Percentiles rank a stretch among this genome's conserved stretches.
phyloP scores from a whole-genome alignment of 441 rosid genomes.

The Hypseocharis bilobata region DNA sequence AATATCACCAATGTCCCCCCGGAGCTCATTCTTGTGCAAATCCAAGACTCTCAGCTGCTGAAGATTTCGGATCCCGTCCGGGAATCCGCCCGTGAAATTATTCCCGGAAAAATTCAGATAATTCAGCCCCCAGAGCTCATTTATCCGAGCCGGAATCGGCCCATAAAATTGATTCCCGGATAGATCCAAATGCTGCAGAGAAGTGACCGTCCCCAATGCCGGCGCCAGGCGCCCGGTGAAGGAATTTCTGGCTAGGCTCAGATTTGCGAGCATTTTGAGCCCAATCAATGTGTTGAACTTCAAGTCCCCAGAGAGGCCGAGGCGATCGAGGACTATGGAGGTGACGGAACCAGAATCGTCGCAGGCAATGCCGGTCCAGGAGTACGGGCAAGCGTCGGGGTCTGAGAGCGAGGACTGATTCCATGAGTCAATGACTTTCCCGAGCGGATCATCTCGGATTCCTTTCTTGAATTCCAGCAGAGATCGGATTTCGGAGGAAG shows the following conservation, averaged over 20 bases:
- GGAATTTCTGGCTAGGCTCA: slow-evolving; percentile 59
- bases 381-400: slow-evolving; percentile 36
- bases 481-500: slow-evolving; percentile 42
- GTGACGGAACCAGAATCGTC: slow-evolving; percentile 42
- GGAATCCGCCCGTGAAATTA: slow-evolving; percentile 61
- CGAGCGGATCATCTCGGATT: slow-evolving; percentile 41
- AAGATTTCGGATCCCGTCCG: slow-evolving; percentile 44
- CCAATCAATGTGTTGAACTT: slow-evolving; percentile 57
- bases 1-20: slow-evolving; percentile 50
- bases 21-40: slow-evolving; percentile 48
- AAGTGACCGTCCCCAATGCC: slow-evolving; percentile 54
- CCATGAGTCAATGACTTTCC: slow-evolving; percentile 42
- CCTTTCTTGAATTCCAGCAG: slow-evolving; percentile 83
- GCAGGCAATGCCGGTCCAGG: slow-evolving; percentile 63
- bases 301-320: slow-evolving; percentile 58
- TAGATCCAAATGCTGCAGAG: slow-evolving; percentile 75
- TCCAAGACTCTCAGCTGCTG: slow-evolving; percentile 69
- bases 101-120: slow-evolving; percentile 62
- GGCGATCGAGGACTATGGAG: slow-evolving; percentile 47
- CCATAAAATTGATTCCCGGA: slow-evolving; percentile 66
- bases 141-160: slow-evolving; percentile 78
- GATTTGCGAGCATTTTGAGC: slow-evolving; percentile 50
- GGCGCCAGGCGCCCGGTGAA: slow-evolving; percentile 83
- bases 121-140: slow-evolving; percentile 57
- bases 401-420: slow-evolving; percentile 25